Conservation (phyloP, 2,329 filamentous ascomycete genomes). For the Aspergillus sp. region DNA sequence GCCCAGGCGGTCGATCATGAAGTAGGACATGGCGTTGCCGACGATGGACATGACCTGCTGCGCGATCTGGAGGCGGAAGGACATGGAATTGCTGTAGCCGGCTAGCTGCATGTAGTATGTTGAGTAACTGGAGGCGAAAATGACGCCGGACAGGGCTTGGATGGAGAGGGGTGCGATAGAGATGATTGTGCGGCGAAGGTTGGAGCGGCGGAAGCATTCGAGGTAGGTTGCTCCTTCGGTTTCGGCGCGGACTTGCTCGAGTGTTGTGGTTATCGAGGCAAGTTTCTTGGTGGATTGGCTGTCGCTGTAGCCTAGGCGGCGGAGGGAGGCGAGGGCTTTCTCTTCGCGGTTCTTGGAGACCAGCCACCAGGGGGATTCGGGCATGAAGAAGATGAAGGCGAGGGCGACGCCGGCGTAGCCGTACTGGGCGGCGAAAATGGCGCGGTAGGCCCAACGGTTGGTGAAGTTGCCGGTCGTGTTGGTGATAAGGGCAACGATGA, state of each 20-base stretch:
- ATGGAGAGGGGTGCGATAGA: constrained; percentile 13
- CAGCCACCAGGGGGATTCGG: constrained; percentile 22
- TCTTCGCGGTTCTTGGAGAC: constrained; percentile 12
- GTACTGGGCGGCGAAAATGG: constrained; percentile 12
- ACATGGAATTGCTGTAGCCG: constrained; percentile 8
- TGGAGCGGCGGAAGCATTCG: constrained; percentile 17
- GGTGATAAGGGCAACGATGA: constrained; percentile 10
- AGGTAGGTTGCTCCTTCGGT: constrained; percentile 12
- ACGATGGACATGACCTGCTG: constrained; percentile 12
- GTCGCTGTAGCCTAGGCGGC: constrained; percentile 9
- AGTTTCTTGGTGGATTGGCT: constrained; percentile 11
- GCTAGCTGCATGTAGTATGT: constrained; percentile 19
- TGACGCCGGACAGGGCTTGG: constrained; percentile 10
- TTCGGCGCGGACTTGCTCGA: constrained; percentile 14
- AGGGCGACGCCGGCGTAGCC: constrained; percentile 7
- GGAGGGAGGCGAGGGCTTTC: constrained; percentile 10
- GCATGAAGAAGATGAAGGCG: constrained; percentile 13
- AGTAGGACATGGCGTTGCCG: constrained; percentile 15
- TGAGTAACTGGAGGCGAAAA: constrained; percentile 8
- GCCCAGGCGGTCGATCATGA: constrained; percentile 15
- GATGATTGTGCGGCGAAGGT: constrained; percentile 17
- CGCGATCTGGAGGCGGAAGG: constrained; percentile 15
- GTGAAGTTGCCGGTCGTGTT: constrained; percentile 12
- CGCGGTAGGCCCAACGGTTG: constrained; percentile 12
- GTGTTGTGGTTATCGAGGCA: constrained; percentile 7